Conservation (phyloP, 345 rosid genomes). For the Arabis hirsuta region DNA sequence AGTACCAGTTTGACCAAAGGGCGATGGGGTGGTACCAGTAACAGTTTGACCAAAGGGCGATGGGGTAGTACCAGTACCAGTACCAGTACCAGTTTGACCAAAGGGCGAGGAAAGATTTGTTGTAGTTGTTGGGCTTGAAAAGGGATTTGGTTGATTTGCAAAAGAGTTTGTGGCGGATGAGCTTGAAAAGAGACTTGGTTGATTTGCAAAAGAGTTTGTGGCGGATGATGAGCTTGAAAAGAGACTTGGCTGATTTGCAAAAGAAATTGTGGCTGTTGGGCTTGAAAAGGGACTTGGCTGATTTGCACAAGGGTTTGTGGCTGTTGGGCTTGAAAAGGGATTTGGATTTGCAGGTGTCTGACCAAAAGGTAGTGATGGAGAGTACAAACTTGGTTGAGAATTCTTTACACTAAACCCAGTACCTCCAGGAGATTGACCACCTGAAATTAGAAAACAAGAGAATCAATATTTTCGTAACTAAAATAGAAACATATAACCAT, state of each 20-base stretch:
- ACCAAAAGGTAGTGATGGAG: slow-evolving; percentile 51
- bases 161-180: slow-evolving; percentile 54
- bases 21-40: neutral
- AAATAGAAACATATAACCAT: slow-evolving; percentile 22
- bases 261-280: slow-evolving; percentile 51
- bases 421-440: slow-evolving; percentile 72
- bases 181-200: slow-evolving; percentile 45
- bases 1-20: slow-evolving; percentile 32
- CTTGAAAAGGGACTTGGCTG: slow-evolving; percentile 54
- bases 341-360: slow-evolving; percentile 65
- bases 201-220: slow-evolving; percentile 35
- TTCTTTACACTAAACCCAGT: slow-evolving; percentile 54
- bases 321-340: slow-evolving; percentile 51
- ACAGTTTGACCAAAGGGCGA: slow-evolving; percentile 35
- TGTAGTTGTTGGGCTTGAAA: slow-evolving; percentile 40
- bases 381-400: slow-evolving; percentile 57
- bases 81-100: slow-evolving; percentile 16
- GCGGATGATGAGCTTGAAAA: too few relatives aligned
- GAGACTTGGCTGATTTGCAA: slow-evolving; percentile 28
- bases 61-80: too few relatives aligned
- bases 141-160: slow-evolving; percentile 6
- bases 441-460: slow-evolving; percentile 49
- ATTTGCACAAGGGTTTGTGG: slow-evolving; percentile 54
- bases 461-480: slow-evolving; percentile 18
- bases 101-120: slow-evolving; percentile 45